Percentiles rank a stretch among this genome's conserved stretches.
phyloP scores from a whole-genome alignment of 176 grass and related monocot genomes.

The Cenchrus americanus region DNA sequence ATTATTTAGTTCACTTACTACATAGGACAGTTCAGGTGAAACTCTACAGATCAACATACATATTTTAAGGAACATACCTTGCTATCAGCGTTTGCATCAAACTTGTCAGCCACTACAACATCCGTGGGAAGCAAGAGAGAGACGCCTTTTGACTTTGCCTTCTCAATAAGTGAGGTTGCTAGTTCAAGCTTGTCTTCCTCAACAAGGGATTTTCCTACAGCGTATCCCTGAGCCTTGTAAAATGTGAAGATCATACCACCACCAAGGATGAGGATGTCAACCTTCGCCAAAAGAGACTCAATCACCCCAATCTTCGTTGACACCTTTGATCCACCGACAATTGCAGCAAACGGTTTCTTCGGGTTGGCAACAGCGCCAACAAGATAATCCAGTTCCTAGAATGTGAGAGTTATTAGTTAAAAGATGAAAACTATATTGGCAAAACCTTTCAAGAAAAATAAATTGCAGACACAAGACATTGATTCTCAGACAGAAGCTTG shows the following conservation, averaged over 20 bases:
- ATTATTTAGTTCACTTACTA: background rate
- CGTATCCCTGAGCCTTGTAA: constrained; percentile 78
- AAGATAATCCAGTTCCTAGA: constrained; percentile 87
- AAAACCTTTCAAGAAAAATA: background rate
- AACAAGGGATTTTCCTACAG: constrained; percentile 79
- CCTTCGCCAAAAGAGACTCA: constrained; percentile 72
- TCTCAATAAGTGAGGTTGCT: constrained; percentile 64
- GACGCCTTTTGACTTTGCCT: constrained; percentile 73
- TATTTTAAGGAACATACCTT: constrained; percentile 53
- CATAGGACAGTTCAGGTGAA: background rate
- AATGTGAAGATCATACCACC: constrained; percentile 93
- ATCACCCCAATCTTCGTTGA: constrained; percentile 86
- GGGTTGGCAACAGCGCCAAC: constrained; percentile 80
- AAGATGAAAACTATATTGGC: background rate
- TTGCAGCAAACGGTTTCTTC: constrained; percentile 82
- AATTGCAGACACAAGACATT: background rate
- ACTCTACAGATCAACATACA: background rate
- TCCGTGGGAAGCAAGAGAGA: constrained; percentile 71
- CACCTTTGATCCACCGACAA: constrained; percentile 89
- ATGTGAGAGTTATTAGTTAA: background rate
- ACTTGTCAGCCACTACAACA: constrained; percentile 84
- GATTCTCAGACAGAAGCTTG: background rate
- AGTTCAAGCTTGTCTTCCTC: constrained; percentile 88
- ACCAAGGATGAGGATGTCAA: constrained; percentile 83
- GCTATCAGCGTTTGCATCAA: constrained; percentile 75